A percentile compares a stretch with the other conserved stretches of the same genome.
phyloP scores from a whole-genome alignment of 495 filamentous ascomycete species.

The Hypoxylon cercidicola region DNA sequence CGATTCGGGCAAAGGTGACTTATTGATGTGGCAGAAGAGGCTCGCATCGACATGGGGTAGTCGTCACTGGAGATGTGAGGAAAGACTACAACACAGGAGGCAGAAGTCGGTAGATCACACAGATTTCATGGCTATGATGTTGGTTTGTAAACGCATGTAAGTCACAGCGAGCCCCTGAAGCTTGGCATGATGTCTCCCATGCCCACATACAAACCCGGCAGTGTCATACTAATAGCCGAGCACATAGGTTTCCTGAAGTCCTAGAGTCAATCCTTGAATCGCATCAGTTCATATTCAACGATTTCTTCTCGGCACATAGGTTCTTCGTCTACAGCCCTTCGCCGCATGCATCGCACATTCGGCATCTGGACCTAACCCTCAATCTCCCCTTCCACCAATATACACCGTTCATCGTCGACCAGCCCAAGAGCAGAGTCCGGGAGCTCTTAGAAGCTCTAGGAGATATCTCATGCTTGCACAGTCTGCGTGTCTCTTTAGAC shows the following conservation, averaged over 20 bases:
- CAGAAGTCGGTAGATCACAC: constrained; percentile 41
- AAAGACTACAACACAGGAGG: constrained; percentile 36
- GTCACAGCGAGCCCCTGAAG: constrained; percentile 4
- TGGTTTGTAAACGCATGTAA: constrained; percentile 47
- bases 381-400: constrained; percentile 43
- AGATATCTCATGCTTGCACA: constrained; percentile 40
- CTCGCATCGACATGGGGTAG: constrained; percentile 46
- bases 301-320: constrained; percentile 45
- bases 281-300: constrained; percentile 45
- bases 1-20: constrained; percentile 32
- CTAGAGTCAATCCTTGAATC: constrained; percentile 43
- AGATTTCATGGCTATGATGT: constrained; percentile 44
- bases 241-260: constrained; percentile 44
- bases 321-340: constrained; percentile 41
- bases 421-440: constrained; percentile 28
- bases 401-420: constrained; percentile 27
- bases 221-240: not conserved
- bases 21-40: constrained; percentile 46
- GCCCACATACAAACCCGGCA: not conserved
- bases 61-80: constrained; percentile 47
- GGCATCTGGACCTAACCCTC: constrained; percentile 43
- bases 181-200: not conserved
- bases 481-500: constrained; percentile 43
- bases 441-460: constrained; percentile 29
- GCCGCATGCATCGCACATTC: constrained; percentile 33